Evolutionary conservation across 169 alveolate species (phyloP), one percentile per base, ranked within the genome.

Genomic region (Eimeria falciformis): DNA sequence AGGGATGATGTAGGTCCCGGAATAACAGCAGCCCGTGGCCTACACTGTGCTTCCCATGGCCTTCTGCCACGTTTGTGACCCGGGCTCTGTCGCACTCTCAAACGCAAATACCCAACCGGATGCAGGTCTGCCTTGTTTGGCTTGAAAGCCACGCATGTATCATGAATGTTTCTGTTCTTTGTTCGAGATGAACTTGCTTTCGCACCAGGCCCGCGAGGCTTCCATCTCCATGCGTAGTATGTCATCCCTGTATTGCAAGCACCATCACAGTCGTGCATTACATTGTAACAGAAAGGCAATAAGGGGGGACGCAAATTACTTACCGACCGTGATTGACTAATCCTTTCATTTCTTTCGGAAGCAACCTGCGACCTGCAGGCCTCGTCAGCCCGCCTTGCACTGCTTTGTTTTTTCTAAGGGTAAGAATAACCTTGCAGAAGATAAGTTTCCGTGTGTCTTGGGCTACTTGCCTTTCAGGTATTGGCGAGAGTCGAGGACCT

Each of bases 1-100:
- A 50, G 55, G 33, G 50, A 27, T 25, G 89, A 79, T 14, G 89
- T 79, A 62, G 33, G 89, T 79, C 50, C 21, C 40, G 37, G 43
- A 12, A 12, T 53, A 53, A 12, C 17, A 12, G 65, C 25, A 53
- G n/a, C 25, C 65, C 65, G 17, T 53, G 25, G 3, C 25, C 3
- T 21, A 12, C 65, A 17, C n/a, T 53, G 25, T 12, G 17, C 65
- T 53, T 53, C 25, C 65, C 0, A 53, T 21, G 17, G 3, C 3
- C 3, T 33, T 33, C 40, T 33, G 40, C 65, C 65, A 53, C 65
- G n/a, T 21, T 53, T 53, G 9, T 17, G n/a, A 0, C 65, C 17
- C 65, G 65, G n/a, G 65, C 9, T 17, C 65, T 33, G 40, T 33
- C 40, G 40, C 0, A 33, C 40, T 33, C 4, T 33, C 40, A 33